Percentiles rank a stretch among this genome's conserved stretches.
Conservation (phyloP, 179 eudicot genomes). For the Dionaea muscipula region DNA sequence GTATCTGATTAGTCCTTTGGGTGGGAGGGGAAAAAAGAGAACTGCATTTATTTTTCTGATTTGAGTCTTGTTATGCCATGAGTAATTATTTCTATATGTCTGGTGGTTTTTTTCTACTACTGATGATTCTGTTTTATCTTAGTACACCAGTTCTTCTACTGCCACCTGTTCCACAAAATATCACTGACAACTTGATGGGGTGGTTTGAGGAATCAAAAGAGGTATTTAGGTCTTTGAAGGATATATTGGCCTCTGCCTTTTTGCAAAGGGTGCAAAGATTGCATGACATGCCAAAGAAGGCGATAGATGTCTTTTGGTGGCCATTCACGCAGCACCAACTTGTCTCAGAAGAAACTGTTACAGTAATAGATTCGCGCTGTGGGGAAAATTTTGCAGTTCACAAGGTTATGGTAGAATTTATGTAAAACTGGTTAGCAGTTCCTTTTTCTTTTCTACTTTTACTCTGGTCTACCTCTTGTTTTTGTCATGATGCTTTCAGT, state of each 20-base stretch:
- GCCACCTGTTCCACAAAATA: slow-evolving; percentile 77
- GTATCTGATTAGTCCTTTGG: no score
- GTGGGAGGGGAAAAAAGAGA: no score
- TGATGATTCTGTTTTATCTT: slow-evolving; percentile 14
- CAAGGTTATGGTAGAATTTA: slow-evolving; percentile 39
- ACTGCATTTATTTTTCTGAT: no score
- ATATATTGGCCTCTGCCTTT: slow-evolving; percentile 45
- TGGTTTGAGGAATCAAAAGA: slow-evolving; percentile 63
- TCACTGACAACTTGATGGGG: slow-evolving; percentile 54
- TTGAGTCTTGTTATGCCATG: no score
- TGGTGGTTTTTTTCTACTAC: not conserved
- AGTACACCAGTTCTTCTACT: slow-evolving; percentile 82
- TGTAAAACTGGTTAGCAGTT: not conserved
- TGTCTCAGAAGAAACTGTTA: slow-evolving; percentile 59
- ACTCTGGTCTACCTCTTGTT: not conserved
- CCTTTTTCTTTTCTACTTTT: not conserved
- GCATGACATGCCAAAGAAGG: slow-evolving; percentile 59
- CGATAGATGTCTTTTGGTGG: slow-evolving; percentile 83
- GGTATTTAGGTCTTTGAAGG: slow-evolving; percentile 55
- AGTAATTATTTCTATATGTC: not conserved
- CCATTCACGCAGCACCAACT: slow-evolving; percentile 95
- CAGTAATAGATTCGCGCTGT: slow-evolving; percentile 90
- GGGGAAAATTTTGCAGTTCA: slow-evolving; percentile 84
- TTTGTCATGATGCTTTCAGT: not conserved
- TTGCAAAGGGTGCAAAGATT: slow-evolving; percentile 51